A percentile compares a stretch with the other conserved stretches of the same genome.
Conservation (phyloP, 768 basidiomycete species). For the Tricholoma furcatifolium region DNA sequence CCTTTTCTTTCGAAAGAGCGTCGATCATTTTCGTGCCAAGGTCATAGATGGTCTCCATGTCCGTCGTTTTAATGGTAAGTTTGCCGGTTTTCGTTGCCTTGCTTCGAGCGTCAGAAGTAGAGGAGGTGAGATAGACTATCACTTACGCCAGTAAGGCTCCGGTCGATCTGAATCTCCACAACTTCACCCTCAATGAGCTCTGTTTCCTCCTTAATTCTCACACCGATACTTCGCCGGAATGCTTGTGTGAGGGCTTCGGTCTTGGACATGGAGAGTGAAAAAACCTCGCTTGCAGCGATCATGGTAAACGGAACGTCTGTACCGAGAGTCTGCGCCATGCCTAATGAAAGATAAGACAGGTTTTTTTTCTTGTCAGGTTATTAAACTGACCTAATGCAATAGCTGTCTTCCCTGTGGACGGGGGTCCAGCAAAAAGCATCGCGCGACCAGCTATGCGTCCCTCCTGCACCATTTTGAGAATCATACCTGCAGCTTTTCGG, state of each 20-base stretch:
- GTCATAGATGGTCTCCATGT: slow-evolving; percentile 99
- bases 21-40: slow-evolving; percentile 99
- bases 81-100: slow-evolving; percentile 98
- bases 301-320: slow-evolving; percentile 96
- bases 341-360: slow-evolving; percentile 33
- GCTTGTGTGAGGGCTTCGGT: slow-evolving; percentile 98
- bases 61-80: slow-evolving; percentile 95
- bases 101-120: not conserved
- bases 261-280: slow-evolving; percentile 97
- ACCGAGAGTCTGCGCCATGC: slow-evolving; percentile 95
- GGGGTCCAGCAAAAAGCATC: slow-evolving; percentile 96
- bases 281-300: slow-evolving; percentile 97
- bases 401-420: slow-evolving; percentile 96
- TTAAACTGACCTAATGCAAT: slow-evolving; percentile 82
- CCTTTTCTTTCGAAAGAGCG: slow-evolving; percentile 94
- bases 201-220: slow-evolving; percentile 95
- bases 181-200: slow-evolving; percentile 98
- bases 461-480: slow-evolving; percentile 97
- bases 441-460: slow-evolving; percentile 94
- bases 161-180: slow-evolving; percentile 97
- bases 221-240: slow-evolving; percentile 93
- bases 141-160: slow-evolving; percentile 89
- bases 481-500: slow-evolving; percentile 95
- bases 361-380: not conserved
- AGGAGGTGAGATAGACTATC: slow-evolving; percentile 4